phyloP scores from a whole-genome alignment of 169 alveolate genomes.

The Cryptosporidium bovis region DNA sequence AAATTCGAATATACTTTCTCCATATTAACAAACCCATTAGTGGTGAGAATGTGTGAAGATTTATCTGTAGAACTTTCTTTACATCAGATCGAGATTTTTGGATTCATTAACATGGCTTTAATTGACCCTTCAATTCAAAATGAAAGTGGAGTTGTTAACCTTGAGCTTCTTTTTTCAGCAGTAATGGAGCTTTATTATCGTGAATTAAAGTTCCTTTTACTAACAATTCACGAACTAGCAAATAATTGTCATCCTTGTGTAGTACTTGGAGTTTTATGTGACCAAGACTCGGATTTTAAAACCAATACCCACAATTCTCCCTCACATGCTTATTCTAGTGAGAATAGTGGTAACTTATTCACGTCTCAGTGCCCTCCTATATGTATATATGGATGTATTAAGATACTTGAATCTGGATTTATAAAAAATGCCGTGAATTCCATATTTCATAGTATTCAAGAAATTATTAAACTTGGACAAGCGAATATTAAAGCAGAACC shows the following conservation, averaged over 20 bases:
- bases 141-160: conserved; percentile 15
- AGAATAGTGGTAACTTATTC: conserved; percentile 9
- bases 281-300: conserved; percentile 16
- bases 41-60: conserved; percentile 51
- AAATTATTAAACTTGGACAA: conserved; percentile 36
- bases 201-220: conserved; percentile 38
- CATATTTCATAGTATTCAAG: conserved; percentile 63
- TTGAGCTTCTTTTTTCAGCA: conserved; percentile 13
- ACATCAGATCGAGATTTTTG: conserved; percentile 63
- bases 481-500: conserved; percentile 59
- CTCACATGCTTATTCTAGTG: neutral
- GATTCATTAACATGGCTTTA: conserved; percentile 55
- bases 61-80: conserved; percentile 64
- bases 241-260: conserved; percentile 60
- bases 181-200: conserved; percentile 54
- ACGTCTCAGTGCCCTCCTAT: conserved; percentile 72
- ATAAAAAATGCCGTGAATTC: conserved; percentile 55
- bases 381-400: conserved; percentile 64
- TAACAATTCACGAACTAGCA: conserved; percentile 48
- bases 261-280: conserved; percentile 62
- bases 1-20: conserved; percentile 30
- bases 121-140: conserved; percentile 43
- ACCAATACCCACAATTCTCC: conserved; percentile 7
- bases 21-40: neutral
- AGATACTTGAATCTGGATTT: conserved; percentile 32